phyloP scores from a whole-genome alignment of 306 rosid species.

The Rosa rugosa region DNA sequence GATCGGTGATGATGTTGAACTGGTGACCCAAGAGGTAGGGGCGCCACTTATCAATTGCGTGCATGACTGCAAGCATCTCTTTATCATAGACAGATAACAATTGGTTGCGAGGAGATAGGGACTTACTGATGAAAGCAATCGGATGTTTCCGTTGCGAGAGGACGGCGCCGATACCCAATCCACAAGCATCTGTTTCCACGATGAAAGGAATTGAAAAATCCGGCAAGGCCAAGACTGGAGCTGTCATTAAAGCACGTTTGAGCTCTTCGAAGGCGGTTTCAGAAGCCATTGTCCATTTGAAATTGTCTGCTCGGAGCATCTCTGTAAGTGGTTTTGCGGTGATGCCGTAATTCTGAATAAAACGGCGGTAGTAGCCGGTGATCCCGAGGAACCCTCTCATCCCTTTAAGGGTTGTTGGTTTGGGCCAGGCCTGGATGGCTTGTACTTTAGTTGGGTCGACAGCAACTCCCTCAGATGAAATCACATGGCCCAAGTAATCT shows the following conservation, averaged over 20 bases:
- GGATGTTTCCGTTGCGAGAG: neutral
- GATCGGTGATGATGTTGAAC: too few relatives aligned
- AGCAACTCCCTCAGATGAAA: fast-evolving
- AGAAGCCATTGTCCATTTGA: fast-evolving
- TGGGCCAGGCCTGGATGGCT: neutral
- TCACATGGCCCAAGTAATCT: neutral
- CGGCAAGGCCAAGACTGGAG: neutral
- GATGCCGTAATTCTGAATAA: neutral
- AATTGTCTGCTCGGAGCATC: neutral
- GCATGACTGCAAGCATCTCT: too few relatives aligned
- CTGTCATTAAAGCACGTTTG: neutral
- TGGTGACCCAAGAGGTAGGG: too few relatives aligned
- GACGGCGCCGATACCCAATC: neutral
- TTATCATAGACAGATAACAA: neutral
- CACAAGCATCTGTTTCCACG: neutral
- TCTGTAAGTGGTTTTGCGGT: fast-evolving
- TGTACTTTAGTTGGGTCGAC: neutral
- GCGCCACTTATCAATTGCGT: neutral
- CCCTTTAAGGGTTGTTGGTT: neutral
- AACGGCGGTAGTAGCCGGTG: neutral
- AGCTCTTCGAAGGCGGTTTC: fast-evolving
- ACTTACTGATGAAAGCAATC: neutral
- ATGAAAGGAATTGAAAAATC: neutral
- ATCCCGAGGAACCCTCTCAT: neutral
- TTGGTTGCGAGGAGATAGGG: fast-evolving